These are phyloP conservation scores for Primulina eburnea DNA, from an alignment of 257 asterid species.

Conservation along the genomic window DNA sequence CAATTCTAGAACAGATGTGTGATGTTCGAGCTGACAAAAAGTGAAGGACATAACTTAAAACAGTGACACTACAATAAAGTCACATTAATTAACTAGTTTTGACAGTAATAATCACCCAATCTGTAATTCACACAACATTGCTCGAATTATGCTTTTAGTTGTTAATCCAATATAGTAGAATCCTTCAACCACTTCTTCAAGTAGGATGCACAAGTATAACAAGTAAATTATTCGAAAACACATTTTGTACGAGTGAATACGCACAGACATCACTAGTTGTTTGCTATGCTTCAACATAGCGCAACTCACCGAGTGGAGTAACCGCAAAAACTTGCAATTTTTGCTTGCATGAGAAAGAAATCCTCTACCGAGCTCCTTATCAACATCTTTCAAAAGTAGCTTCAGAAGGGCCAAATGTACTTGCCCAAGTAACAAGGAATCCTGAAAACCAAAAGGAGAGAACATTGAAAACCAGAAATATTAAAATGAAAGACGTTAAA, in stretches of 20 bases:
- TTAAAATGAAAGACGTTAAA: constrained; percentile 14
- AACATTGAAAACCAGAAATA: constrained; percentile 23
- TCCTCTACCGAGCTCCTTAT: constrained; percentile 58
- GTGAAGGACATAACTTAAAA: constrained; percentile 16
- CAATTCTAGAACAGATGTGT: constrained; percentile 43
- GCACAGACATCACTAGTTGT: constrained; percentile 12
- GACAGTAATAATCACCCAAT: neutral
- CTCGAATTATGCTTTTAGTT: neutral
- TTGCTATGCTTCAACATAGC: constrained; percentile 17
- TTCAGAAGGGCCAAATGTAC: constrained; percentile 79
- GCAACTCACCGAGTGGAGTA: constrained; percentile 74
- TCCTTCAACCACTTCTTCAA: neutral
- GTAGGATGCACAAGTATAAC: constrained; percentile 3
- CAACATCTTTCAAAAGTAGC: constrained; percentile 66
- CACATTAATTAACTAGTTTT: neutral
- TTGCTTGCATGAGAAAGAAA: constrained; percentile 55
- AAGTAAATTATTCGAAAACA: neutral
- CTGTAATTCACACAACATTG: neutral
- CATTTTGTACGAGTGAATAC: neutral
- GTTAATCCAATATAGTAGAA: neutral
- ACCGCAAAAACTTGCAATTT: constrained; percentile 73
- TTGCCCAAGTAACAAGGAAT: constrained; percentile 83
- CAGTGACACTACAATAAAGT: constrained; percentile 1
- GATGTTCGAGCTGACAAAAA: constrained; percentile 63
- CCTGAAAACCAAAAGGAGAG: constrained; percentile 46